Evolutionary conservation across 1,284 basidiomycete species (phyloP).

Genomic region (Chalciporus sp.): DNA sequence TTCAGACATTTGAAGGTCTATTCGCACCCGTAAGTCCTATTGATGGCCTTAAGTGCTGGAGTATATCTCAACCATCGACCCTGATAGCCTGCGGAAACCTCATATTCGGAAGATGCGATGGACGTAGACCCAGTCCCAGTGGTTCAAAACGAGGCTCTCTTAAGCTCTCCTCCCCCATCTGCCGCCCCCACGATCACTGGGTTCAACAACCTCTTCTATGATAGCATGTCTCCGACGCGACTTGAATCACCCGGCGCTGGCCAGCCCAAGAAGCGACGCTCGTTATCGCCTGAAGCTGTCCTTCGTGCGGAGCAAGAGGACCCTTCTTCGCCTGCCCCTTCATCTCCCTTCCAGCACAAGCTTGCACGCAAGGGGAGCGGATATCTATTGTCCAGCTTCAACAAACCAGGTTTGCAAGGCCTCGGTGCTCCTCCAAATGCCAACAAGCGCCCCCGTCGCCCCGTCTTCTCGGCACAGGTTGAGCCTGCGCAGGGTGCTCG

Average conservation of each 20-base stretch:
- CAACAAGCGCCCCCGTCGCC: slow-evolving; percentile 62
- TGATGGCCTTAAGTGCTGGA: neutral
- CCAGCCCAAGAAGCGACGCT: slow-evolving; percentile 67
- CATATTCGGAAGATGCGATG: slow-evolving; percentile 68
- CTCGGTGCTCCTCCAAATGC: slow-evolving; percentile 59
- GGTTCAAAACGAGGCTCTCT: slow-evolving; percentile 31
- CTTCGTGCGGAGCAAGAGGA: slow-evolving; percentile 40
- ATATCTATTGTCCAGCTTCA: slow-evolving; percentile 44
- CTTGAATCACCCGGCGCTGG: slow-evolving; percentile 39
- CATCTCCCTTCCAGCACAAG: slow-evolving; percentile 67
- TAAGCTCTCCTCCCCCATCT: slow-evolving; percentile 47
- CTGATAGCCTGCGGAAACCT: slow-evolving; percentile 39
- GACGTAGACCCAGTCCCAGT: slow-evolving; percentile 62
- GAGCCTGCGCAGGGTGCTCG: slow-evolving; percentile 42
- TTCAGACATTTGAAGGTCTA: slow-evolving; percentile 30
- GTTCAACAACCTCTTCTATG: slow-evolving; percentile 65
- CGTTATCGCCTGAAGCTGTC: slow-evolving; percentile 61
- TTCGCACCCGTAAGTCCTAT: slow-evolving; percentile 35
- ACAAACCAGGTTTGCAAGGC: slow-evolving; percentile 61
- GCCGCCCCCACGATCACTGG: slow-evolving; percentile 52
- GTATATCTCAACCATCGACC: neutral
- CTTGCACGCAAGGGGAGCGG: slow-evolving; percentile 59
- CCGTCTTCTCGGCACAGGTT: slow-evolving; percentile 66
- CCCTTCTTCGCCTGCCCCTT: slow-evolving; percentile 61
- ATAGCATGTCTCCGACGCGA: slow-evolving; percentile 51